Percentiles rank a stretch among this genome's conserved stretches.
These are phyloP conservation scores for Aureobasidium sp. DNA, from an alignment of 2,329 filamentous ascomycete species.

Conservation along the genomic window DNA sequence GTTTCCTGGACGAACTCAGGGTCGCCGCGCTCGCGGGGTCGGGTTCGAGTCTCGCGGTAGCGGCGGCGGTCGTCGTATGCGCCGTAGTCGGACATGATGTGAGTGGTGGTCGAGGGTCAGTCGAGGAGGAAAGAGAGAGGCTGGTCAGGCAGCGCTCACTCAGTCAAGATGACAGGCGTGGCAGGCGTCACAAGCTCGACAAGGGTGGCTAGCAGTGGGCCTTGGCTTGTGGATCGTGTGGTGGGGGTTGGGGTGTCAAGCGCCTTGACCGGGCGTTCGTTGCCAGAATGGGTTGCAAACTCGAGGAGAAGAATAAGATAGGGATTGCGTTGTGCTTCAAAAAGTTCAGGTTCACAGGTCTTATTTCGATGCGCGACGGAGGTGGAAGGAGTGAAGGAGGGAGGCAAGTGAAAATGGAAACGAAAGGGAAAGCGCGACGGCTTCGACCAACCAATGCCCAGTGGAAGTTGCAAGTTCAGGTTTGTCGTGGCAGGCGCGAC, in stretches of 20 bases:
- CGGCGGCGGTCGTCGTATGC: constrained; percentile 43
- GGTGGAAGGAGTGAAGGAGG: background rate
- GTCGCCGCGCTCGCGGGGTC: constrained; percentile 42
- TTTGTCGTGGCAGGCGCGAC: constrained; percentile 4
- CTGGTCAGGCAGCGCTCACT: background rate
- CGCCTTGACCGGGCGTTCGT: background rate
- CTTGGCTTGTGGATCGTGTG: constrained; percentile 1
- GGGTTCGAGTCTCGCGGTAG: constrained; percentile 33
- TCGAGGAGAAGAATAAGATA: background rate
- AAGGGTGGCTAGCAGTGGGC: background rate
- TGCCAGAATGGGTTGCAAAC: background rate
- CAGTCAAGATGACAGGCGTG: background rate
- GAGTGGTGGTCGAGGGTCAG: background rate
- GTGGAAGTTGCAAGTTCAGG: constrained; percentile 1
- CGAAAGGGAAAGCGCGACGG: background rate
- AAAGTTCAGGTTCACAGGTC: background rate
- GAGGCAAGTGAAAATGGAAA: constrained; percentile 1
- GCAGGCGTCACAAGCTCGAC: constrained; percentile 4
- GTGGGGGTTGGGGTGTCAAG: constrained; percentile 5
- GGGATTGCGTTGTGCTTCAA: background rate
- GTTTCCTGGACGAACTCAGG: constrained; percentile 45
- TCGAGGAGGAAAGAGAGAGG: constrained; percentile 8
- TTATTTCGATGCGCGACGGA: background rate
- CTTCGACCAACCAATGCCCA: constrained; percentile 3
- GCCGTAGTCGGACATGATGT: constrained; percentile 43